These are phyloP conservation scores for Lachnellula occidentalis DNA, from an alignment of 2,329 filamentous ascomycete genomes.

Conservation along the genomic window DNA sequence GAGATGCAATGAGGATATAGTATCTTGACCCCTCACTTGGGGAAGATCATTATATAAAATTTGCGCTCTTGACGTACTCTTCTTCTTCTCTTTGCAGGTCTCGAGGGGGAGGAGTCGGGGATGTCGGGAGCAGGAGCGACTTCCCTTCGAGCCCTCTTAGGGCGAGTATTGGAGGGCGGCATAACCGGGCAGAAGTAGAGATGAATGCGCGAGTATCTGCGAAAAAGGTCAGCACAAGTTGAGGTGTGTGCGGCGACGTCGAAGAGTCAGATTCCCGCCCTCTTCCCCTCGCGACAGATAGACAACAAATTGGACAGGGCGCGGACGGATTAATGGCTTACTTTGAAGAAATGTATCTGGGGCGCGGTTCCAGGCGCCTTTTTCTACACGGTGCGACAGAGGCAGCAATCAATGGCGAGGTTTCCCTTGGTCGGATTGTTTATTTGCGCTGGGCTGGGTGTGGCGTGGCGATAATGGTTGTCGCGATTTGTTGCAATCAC, in stretches of 20 bases:
- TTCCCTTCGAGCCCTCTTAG: constrained; percentile 33
- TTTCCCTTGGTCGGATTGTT: constrained; percentile 5
- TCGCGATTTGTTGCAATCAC: constrained; percentile 12
- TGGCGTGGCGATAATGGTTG: constrained; percentile 2
- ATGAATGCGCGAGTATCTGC: not conserved
- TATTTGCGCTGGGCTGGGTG: constrained; percentile 10
- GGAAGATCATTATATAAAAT: not conserved
- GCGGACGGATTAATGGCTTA: not conserved
- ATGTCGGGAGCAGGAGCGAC: constrained; percentile 24
- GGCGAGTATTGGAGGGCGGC: constrained; percentile 37
- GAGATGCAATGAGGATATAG: constrained; percentile 1
- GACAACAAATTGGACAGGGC: not conserved
- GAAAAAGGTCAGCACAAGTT: not conserved
- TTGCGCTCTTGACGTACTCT: constrained; percentile 40
- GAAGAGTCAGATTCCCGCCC: not conserved
- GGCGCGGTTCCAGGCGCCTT: not conserved
- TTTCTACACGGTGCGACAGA: not conserved
- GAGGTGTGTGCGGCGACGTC: not conserved
- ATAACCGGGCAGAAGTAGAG: constrained; percentile 23
- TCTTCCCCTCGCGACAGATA: not conserved
- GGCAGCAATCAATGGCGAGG: constrained; percentile 10
- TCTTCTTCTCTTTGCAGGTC: constrained; percentile 60
- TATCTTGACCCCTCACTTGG: not conserved
- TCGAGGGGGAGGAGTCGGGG: constrained; percentile 48
- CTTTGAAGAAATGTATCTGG: not conserved